Evolutionary conservation across 371 early-diverging fungal genomes (phyloP).

Genomic region (Rhizopus stolonifer): DNA sequence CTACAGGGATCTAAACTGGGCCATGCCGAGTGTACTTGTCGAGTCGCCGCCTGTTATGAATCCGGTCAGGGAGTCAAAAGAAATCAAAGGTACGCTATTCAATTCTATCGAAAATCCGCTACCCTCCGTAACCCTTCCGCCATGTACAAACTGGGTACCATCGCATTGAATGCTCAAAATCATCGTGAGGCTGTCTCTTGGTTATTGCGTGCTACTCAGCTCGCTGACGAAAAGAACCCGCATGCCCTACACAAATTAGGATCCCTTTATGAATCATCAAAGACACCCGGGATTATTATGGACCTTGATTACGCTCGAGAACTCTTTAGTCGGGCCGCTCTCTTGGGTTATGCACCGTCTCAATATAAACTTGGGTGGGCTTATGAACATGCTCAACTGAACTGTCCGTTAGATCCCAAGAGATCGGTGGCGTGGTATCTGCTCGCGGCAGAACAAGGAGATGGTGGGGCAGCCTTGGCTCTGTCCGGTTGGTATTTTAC

Average conservation of each 20-base stretch:
- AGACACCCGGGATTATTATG: conserved; percentile 66
- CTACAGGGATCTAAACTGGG: conserved; percentile 88
- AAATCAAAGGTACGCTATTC: conserved; percentile 80
- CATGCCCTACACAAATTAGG: conserved; percentile 93
- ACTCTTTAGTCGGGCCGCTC: conserved; percentile 85
- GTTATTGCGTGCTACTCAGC: conserved; percentile 88
- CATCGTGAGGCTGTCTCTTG: conserved; percentile 88
- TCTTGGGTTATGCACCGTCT: conserved; percentile 89
- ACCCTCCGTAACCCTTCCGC: conserved; percentile 87
- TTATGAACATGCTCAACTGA: conserved; percentile 91
- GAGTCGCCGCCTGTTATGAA: conserved; percentile 95
- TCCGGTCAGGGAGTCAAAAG: conserved; percentile 88
- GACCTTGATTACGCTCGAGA: conserved; percentile 87
- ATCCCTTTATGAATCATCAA: conserved; percentile 61
- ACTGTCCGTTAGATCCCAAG: conserved; percentile 78
- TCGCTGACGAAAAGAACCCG: conserved; percentile 87
- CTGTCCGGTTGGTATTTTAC: conserved; percentile 90
- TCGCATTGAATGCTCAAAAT: conserved; percentile 69
- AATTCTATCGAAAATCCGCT: conserved; percentile 94
- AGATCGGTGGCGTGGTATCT: conserved; percentile 95
- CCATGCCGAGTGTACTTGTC: conserved; percentile 91
- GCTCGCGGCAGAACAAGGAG: conserved; percentile 83
- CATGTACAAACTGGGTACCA: conserved; percentile 96
- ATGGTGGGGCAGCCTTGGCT: conserved; percentile 78
- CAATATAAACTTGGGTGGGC: conserved; percentile 89